A percentile compares a stretch with the other conserved stretches of the same genome.
Conservation (phyloP, 2,329 filamentous ascomycete species). For the Colletotrichum theobromicola region DNA sequence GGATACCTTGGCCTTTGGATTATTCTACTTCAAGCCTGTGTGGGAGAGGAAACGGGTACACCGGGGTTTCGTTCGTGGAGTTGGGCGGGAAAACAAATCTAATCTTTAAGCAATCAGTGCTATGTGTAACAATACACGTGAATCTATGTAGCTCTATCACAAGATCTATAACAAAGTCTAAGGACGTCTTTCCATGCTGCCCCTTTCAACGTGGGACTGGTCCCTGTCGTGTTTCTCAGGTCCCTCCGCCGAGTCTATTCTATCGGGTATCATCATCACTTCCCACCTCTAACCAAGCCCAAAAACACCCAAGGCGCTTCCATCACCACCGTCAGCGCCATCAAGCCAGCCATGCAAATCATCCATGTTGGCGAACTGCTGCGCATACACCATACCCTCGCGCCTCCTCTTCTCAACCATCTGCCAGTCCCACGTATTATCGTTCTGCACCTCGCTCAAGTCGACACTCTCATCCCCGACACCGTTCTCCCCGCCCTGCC, state of each 20-base stretch:
- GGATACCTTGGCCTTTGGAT: not conserved
- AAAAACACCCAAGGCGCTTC: slow-evolving; percentile 57
- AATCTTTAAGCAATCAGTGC: not conserved
- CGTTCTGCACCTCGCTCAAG: slow-evolving; percentile 36
- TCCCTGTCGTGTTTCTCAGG: not conserved
- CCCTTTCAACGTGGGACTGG: not conserved
- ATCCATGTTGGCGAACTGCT: slow-evolving; percentile 63
- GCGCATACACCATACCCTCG: slow-evolving; percentile 59
- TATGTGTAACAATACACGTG: not conserved
- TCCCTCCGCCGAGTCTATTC: not conserved
- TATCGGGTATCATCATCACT: slow-evolving; percentile 12
- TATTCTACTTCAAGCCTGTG: not conserved
- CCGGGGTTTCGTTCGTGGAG: not conserved
- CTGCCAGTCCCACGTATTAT: slow-evolving; percentile 62
- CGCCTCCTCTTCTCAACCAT: slow-evolving; percentile 59
- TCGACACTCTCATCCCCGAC: slow-evolving; percentile 44
- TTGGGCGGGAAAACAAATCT: not conserved
- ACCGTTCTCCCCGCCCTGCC: slow-evolving; percentile 53
- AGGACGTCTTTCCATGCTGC: not conserved
- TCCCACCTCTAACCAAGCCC: slow-evolving; percentile 38
- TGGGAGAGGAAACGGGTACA: not conserved
- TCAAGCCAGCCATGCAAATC: slow-evolving; percentile 57
- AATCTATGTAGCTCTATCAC: not conserved
- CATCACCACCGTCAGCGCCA: slow-evolving; percentile 54
- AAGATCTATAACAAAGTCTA: not conserved